Conservation (phyloP, 2,329 filamentous ascomycete genomes). For the Alternaria tenuissima region DNA sequence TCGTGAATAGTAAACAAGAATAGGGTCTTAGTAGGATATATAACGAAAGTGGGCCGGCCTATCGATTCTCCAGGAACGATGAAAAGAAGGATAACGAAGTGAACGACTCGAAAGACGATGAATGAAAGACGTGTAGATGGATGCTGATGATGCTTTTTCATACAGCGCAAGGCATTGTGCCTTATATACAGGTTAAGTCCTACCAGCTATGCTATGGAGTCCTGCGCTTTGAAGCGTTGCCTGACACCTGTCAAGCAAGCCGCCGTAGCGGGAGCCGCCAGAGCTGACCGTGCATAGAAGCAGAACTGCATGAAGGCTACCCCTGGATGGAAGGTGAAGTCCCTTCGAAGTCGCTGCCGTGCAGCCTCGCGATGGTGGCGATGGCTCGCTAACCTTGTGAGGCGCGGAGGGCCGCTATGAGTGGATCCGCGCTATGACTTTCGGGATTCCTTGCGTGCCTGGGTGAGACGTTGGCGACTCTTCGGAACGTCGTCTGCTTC, state of each 20-base stretch:
- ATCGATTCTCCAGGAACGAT: slow-evolving; percentile 51
- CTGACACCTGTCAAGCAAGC: slow-evolving; percentile 27
- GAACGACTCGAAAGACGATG: slow-evolving; percentile 26
- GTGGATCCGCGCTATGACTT: slow-evolving; percentile 18
- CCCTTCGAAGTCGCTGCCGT: slow-evolving; percentile 17
- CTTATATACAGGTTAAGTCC: slow-evolving; percentile 39
- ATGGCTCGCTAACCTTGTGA: slow-evolving; percentile 13
- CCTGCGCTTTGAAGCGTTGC: slow-evolving; percentile 18
- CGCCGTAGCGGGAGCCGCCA: slow-evolving; percentile 19
- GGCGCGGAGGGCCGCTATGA: slow-evolving; percentile 2
- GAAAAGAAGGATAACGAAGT: slow-evolving; percentile 40
- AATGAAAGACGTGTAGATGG: slow-evolving; percentile 40
- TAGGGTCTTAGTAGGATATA: slow-evolving; percentile 19
- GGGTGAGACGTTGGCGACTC: slow-evolving; percentile 37
- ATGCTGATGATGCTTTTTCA: slow-evolving; percentile 24
- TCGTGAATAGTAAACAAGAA: slow-evolving; percentile 4
- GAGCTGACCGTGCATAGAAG: slow-evolving; percentile 15
- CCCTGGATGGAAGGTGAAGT: slow-evolving; percentile 27
- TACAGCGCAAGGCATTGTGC: slow-evolving; percentile 26
- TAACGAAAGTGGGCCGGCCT: slow-evolving; percentile 44
- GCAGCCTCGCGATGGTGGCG: slow-evolving; percentile 20
- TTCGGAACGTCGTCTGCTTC: slow-evolving; percentile 43
- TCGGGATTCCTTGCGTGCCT: slow-evolving; percentile 6
- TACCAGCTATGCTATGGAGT: slow-evolving; percentile 16
- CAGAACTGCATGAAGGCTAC: slow-evolving; percentile 35